A percentile compares a stretch with the other conserved stretches of the same genome.
phyloP scores from a whole-genome alignment of 2,329 filamentous ascomycete genomes.

The Trichophyton rubrum region DNA sequence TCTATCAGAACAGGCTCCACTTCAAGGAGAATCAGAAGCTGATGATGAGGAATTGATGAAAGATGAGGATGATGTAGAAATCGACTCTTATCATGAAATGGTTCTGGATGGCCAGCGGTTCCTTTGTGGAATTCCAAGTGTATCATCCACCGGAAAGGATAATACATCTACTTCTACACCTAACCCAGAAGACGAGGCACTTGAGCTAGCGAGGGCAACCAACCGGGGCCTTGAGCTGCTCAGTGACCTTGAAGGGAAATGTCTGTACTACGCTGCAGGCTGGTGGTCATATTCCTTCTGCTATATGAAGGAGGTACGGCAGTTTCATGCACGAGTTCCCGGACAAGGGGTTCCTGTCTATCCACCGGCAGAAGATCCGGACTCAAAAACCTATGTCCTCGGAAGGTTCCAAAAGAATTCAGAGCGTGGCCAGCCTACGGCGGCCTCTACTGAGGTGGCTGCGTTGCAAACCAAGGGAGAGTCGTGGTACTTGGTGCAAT shows the following conservation, averaged over 20 bases:
- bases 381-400: constrained; percentile 63
- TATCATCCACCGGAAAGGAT: constrained; percentile 51
- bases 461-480: constrained; percentile 72
- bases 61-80: constrained; percentile 46
- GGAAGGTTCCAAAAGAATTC: constrained; percentile 43
- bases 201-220: constrained; percentile 65
- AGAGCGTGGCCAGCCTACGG: constrained; percentile 20
- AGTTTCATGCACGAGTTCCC: constrained; percentile 73
- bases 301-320: constrained; percentile 73
- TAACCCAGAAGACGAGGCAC: constrained; percentile 56
- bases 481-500: constrained; percentile 74
- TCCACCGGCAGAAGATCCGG: constrained; percentile 64
- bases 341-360: constrained; percentile 53
- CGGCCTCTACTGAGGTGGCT: constrained; percentile 33
- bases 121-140: constrained; percentile 69
- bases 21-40: constrained; percentile 34
- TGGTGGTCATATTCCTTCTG: constrained; percentile 98
- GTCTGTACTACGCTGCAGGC: constrained; percentile 71
- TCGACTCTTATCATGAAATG: constrained; percentile 61
- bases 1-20: constrained; percentile 14
- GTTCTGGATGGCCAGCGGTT: constrained; percentile 57
- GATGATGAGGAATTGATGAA: background rate
- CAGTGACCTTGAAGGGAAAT: constrained; percentile 61
- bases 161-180: constrained; percentile 40
- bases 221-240: constrained; percentile 70